Evolutionary conservation across 306 rosid species (phyloP), one percentile per base, ranked within the genome.

Genomic region (Chamaecrista fasciculata): DNA sequence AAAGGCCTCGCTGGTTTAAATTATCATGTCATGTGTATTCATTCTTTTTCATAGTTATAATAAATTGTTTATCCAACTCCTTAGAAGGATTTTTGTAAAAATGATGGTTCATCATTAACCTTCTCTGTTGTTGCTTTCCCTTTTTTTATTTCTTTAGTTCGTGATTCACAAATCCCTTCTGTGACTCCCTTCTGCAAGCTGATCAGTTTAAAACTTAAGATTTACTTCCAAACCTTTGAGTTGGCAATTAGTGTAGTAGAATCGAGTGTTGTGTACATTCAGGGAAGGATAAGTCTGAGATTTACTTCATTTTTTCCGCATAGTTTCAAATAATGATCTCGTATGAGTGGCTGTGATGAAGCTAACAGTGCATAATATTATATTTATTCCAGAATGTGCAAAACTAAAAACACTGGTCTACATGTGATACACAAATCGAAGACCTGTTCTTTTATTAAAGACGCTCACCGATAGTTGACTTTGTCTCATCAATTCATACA

Each of bases 21-120:
- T n/a, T n/a, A n/a, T n/a, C n/a, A n/a, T n/a, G n/a, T 90, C 8
- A 87, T 87, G 40, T 28, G 33, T 28, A 28, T 12, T 8, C 26
- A 55, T 31, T 11, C 26, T 55, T 55, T 12, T 18, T 29, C 43
- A 37, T 8, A 14, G 0, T 49, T 12, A 49, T 33, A 67, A 33
- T 66, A 31, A 49, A 19, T 47, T 14, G 23, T 34, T 57, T 67
- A 5, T 31, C 3, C 33, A 67, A 34, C 49, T 6, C 3, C 29
- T 47, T 23, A 12, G 57, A 37, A 67, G 68, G 57, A 60, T 60
- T 58, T 14, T 59, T 73, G 40, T 74, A 67, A 59, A 67, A 60
- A 68, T n/a, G 58, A 42, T 51, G 62, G 12, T 37, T 62, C 59
- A 37, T 61, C 65, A 15, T 51, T 40, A 49, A 28, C 75, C 75